phyloP scores from a whole-genome alignment of 1,284 basidiomycete genomes.

The Spongispora temasekensis region DNA sequence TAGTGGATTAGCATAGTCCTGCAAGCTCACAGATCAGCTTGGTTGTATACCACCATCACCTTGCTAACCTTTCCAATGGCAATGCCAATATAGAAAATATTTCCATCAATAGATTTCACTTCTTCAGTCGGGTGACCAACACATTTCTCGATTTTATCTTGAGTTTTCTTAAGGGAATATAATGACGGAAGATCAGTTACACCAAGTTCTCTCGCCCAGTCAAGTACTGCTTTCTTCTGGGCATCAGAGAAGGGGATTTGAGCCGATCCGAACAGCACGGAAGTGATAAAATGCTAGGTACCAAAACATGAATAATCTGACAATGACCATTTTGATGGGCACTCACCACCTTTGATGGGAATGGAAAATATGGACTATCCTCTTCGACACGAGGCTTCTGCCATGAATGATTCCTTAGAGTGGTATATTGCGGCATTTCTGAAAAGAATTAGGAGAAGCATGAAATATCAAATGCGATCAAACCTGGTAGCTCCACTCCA shows the following conservation, averaged over 20 bases:
- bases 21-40: constrained; percentile 1
- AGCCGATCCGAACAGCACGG: background rate
- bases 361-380: background rate
- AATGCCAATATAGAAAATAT: constrained; percentile 29
- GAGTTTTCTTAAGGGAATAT: constrained; percentile 11
- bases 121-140: background rate
- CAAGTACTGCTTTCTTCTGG: constrained; percentile 32
- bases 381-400: background rate
- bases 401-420: background rate
- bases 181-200: constrained; percentile 25
- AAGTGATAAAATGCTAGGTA: constrained; percentile 1
- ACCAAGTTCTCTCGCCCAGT: constrained; percentile 29
- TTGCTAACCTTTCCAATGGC: background rate
- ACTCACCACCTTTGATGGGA: background rate
- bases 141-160: background rate
- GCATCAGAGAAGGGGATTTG: background rate
- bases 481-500: background rate
- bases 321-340: background rate
- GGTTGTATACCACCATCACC: background rate
- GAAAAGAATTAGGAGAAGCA: background rate
- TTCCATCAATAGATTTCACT: constrained; percentile 14
- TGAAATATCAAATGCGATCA: background rate
- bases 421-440: background rate
- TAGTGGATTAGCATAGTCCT: constrained; percentile 33
- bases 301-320: background rate